phyloP scores from a whole-genome alignment of 352 stramenopile genomes.

The Globisporangium mamillatum region DNA sequence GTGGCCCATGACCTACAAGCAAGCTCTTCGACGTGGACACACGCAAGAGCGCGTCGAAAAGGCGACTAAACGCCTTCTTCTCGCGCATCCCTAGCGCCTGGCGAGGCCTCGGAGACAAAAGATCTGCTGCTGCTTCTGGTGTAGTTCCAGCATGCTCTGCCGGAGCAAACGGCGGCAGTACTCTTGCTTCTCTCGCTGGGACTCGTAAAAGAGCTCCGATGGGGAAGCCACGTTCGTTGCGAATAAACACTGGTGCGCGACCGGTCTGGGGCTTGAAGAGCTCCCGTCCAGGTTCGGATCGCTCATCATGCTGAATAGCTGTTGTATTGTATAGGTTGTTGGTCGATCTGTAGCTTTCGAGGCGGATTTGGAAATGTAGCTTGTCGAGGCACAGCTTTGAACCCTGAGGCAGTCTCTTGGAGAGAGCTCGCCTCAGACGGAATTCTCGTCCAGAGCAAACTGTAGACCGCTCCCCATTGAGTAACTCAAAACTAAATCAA shows the following conservation, averaged over 20 bases:
- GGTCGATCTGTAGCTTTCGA: no score
- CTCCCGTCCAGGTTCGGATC: constrained; percentile 53
- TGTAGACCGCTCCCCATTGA: no score
- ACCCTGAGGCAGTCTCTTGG: no score
- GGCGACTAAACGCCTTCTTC: constrained; percentile 48
- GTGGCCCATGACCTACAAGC: neutral
- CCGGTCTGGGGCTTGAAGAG: constrained; percentile 71
- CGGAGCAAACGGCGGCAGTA: constrained; percentile 51
- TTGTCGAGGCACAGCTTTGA: no score
- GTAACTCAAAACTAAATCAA: no score
- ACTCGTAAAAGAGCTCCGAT: constrained; percentile 77
- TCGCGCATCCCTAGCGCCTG: constrained; percentile 59
- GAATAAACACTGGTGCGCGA: constrained; percentile 55
- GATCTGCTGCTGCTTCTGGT: constrained; percentile 39
- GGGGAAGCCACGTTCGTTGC: constrained; percentile 63
- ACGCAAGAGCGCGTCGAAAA: constrained; percentile 46
- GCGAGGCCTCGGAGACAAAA: constrained; percentile 55
- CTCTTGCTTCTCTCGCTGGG: constrained; percentile 61
- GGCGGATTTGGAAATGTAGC: no score
- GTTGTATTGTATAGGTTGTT: no score
- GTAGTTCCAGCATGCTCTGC: constrained; percentile 39
- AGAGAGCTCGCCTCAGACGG: no score
- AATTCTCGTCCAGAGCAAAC: no score
- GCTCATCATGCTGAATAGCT: neutral
- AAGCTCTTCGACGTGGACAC: constrained; percentile 5